Evolutionary conservation across 2,329 filamentous ascomycete species (phyloP).

Genomic region (Aschersonia sp.): DNA sequence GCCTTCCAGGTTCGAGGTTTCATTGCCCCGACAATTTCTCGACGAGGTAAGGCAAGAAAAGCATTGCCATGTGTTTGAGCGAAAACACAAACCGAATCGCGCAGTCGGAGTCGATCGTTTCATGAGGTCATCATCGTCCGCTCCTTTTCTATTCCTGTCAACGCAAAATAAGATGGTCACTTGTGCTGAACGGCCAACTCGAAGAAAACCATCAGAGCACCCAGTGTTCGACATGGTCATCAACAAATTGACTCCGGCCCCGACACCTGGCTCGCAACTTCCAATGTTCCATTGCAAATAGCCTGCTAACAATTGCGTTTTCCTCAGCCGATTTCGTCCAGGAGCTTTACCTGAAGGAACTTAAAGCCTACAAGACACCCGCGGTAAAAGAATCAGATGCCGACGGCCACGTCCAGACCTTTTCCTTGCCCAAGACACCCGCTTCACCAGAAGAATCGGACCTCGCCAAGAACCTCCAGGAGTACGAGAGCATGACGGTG

Average conservation of each 20-base stretch:
- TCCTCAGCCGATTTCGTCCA: constrained; percentile 82
- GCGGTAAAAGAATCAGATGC: constrained; percentile 74
- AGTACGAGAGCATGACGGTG: constrained; percentile 87
- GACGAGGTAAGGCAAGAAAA: constrained; percentile 38
- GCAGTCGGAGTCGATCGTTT: no score
- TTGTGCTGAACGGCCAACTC: no score
- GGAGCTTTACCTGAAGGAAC: constrained; percentile 92
- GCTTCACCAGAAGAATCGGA: constrained; percentile 86
- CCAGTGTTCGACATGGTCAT: no score
- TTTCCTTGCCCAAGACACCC: constrained; percentile 66
- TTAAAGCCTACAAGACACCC: constrained; percentile 86
- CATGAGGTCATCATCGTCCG: no score
- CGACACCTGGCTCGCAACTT: no score
- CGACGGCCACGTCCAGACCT: constrained; percentile 83
- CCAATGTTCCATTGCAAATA: no score
- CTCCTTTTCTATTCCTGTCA: not conserved
- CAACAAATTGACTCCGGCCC: no score
- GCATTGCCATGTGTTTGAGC: not conserved
- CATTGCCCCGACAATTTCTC: constrained; percentile 45
- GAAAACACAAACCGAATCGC: no score
- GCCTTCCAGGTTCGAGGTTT: constrained; percentile 38
- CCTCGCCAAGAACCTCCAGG: constrained; percentile 79
- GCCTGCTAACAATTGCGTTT: not conserved
- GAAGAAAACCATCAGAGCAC: no score
- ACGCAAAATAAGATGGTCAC: not conserved